Base-by-base conservation (phyloP, 139 green algal genomes). In the Tetradesmus lagerheimii region DNA sequence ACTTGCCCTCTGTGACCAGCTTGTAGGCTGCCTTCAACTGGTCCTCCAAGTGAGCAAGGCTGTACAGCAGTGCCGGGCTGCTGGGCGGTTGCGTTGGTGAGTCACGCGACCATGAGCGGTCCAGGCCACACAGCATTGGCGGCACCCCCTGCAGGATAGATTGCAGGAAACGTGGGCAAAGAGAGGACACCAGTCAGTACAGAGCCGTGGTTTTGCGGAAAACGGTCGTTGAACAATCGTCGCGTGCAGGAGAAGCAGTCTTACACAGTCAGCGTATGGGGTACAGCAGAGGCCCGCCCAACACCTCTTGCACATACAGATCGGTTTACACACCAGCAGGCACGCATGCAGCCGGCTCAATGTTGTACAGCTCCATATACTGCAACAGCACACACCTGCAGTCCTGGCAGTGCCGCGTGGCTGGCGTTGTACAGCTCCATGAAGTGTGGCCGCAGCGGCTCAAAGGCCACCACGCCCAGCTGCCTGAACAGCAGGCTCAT, bases 1-100 rank as follows among this genome's bases (percentile, higher is more conserved):
- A 99, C 95, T 99, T 99, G 92, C 98, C 98, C 90, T 99, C 97
- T 1, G 98, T 99, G 43, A 99, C 96, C 39, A 95, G 92, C 93
- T 98, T 97, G 96, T 99, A 99, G 31, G 95, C 95, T 14, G 88
- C 92, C 93, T 96, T 96, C 43, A 89, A 74, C 85, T 83, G 76
- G 23, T 97, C 96, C 85, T 97, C 97, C 71, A 98, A 92, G 23
- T 84, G 37, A 5, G 89, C 35, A 79, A 99, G 91, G n/a, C 81
- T 95, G 91, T 96, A 98, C 4, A 97, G 91, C 89, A 99, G 92
- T 20, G 92, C 92, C 45, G 97, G 98, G 16, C 94, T 71, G 25
- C 82, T 92, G 45, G 96, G 94, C 15, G 96, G 93, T 89, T 95
- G 93, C 67, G 85, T 90, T 2, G 92, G 50, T 0, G 88, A 91